These are phyloP conservation scores for Penicillium ochrochloron DNA, from an alignment of 495 filamentous ascomycete genomes.

Conservation along the genomic window DNA sequence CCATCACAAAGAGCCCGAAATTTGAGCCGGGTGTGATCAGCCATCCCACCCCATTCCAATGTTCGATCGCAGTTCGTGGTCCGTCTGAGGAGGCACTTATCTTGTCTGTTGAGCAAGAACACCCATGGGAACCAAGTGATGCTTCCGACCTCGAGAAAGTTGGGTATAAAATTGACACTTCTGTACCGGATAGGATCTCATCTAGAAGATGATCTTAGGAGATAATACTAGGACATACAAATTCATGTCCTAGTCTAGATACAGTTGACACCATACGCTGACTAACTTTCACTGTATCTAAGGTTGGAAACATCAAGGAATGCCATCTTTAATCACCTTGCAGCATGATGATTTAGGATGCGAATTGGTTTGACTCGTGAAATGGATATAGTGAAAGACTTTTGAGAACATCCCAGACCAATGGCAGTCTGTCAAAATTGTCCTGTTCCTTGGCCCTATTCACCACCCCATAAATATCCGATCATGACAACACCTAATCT, in stretches of 20 bases:
- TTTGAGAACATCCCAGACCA: neutral
- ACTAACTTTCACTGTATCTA: neutral
- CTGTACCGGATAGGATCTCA: neutral
- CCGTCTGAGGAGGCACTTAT: slow-evolving; percentile 41
- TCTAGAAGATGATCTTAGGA: neutral
- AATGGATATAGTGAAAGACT: neutral
- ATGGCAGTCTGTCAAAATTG: neutral
- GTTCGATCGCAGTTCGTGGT: slow-evolving; percentile 38
- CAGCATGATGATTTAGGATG: neutral
- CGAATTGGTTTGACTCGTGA: neutral
- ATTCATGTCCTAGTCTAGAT: neutral
- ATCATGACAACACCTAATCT: neutral
- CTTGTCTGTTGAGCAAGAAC: slow-evolving; percentile 39
- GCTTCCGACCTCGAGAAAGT: slow-evolving; percentile 13
- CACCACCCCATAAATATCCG: neutral
- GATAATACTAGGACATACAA: neutral
- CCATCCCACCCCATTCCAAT: slow-evolving; percentile 41
- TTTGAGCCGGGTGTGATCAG: slow-evolving; percentile 46
- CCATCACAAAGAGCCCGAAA: slow-evolving; percentile 29
- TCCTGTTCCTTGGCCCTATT: neutral
- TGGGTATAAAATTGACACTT: neutral
- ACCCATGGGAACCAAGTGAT: slow-evolving; percentile 54
- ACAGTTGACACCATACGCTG: neutral
- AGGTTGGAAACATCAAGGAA: neutral
- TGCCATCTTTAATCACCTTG: neutral